Conservation (phyloP, 306 rosid species). For the Cucurbita moschata region DNA sequence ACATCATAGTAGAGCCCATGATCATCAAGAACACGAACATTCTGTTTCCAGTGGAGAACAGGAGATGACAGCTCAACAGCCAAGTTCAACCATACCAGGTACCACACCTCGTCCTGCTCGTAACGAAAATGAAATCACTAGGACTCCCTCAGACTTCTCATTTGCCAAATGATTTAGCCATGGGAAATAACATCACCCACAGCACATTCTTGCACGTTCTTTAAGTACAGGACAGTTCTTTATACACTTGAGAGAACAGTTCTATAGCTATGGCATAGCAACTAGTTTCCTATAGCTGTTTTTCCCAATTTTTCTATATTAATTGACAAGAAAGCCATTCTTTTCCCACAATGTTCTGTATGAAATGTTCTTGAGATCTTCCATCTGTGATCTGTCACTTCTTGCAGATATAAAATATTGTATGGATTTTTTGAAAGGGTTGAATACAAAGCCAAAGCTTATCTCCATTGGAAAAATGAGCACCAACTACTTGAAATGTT, state of each 20-base stretch:
- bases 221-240: slow-evolving; percentile 1
- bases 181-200: not conserved
- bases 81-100: slow-evolving; percentile 13
- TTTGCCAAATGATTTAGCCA: slow-evolving; percentile 17
- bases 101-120: not conserved
- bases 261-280: not conserved
- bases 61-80: slow-evolving; percentile 7
- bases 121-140: slow-evolving; percentile 21
- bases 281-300: not conserved
- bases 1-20: too few relatives aligned
- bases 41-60: not conserved
- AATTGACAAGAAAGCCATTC: not conserved
- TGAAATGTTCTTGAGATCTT: not conserved
- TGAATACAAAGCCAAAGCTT: not conserved
- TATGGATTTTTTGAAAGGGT: not conserved
- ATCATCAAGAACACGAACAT: not conserved
- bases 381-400: not conserved
- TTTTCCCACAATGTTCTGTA: not conserved
- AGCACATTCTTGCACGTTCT: not conserved
- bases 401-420: not conserved
- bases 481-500: not conserved
- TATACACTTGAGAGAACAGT: not conserved
- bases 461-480: not conserved
- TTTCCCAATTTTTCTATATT: not conserved
- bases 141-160: slow-evolving; percentile 21